Base-by-base conservation (phyloP, 1,284 basidiomycete species). In the Ustilago hordei region DNA sequence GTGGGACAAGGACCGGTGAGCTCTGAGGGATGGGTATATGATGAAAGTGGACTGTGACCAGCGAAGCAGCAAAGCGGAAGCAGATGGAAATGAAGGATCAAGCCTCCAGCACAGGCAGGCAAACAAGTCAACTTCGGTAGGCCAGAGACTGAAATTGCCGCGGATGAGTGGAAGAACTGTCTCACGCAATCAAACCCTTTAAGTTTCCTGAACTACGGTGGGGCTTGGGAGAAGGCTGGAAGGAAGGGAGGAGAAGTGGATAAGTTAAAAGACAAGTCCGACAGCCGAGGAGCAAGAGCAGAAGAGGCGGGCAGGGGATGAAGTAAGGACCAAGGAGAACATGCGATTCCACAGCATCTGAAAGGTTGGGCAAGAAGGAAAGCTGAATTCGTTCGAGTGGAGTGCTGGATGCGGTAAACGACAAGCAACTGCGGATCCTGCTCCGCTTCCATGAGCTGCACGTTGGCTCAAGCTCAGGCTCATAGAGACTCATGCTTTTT, bases 331-430 rank as follows among this genome's bases (percentile, higher is more conserved):
- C 17, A 6, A 19, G 52, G 52, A 59, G 48, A 65, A 61, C 57
- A 70, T 58, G 69, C 63, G 69, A 62, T 70, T 64, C 35, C 35
- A 61, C 13, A 17, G 4, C 38, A 3, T 11, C 5, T 12, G n/a
- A 17, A 45, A 17, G 41, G 7, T 32, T 52, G 47, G 9, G 45
- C n/a, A 32, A 52, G 35, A 6, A 43, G 55, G 39, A 31, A 57
- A 28, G 43, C 35, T 15, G 19, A 32, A 23, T 19, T 59, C 45
- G 47, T 36, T 35, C 43, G 34, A 36, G 38, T 15, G 19, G n/a
- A 15, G 15, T 50, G 57, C 41, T 54, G 52, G n/a, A 28, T 19
- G 48, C 48, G 17, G 48, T 59, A 36, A 48, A 35, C 45, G 45
- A 47, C 45, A 48, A 50, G 48, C 28, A 23, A n/a, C 38, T 35